Evolutionary conservation across 305 asterid genomes (phyloP).

Genomic region (Salvia sclarea): DNA sequence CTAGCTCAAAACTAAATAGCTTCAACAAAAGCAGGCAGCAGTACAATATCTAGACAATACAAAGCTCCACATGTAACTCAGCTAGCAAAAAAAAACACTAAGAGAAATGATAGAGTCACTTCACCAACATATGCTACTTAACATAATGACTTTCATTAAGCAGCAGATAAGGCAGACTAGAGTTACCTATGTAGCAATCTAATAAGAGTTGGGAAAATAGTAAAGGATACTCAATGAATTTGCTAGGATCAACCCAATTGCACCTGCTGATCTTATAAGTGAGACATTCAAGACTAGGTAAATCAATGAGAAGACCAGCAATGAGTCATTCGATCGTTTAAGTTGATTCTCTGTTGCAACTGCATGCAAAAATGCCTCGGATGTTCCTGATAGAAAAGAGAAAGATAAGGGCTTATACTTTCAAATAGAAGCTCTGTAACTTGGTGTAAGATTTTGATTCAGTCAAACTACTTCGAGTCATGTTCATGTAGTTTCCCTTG

Average conservation of each 20-base stretch:
- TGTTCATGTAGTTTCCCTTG: background rate
- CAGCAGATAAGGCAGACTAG: background rate
- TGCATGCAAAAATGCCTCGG: slow-evolving; percentile 96
- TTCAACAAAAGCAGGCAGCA: background rate
- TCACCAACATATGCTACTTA: slow-evolving; percentile 11
- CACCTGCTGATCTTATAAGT: slow-evolving; percentile 83
- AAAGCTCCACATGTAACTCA: background rate
- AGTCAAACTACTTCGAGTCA: slow-evolving; percentile 13
- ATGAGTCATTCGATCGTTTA: slow-evolving; percentile 70
- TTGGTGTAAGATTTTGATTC: slow-evolving; percentile 14
- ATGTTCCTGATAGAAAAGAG: slow-evolving; percentile 62
- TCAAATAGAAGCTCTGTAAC: background rate
- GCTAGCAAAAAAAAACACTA: background rate
- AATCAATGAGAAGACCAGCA: slow-evolving; percentile 72
- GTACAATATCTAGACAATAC: background rate
- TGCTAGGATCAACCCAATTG: slow-evolving; percentile 82
- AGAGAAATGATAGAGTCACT: slow-evolving; percentile 1
- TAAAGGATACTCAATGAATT: slow-evolving; percentile 94
- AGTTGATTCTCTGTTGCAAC: slow-evolving; percentile 85
- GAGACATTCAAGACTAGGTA: slow-evolving; percentile 65
- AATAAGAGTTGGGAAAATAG: slow-evolving; percentile 8
- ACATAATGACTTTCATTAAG: background rate
- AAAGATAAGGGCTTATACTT: slow-evolving; percentile 8
- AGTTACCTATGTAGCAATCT: slow-evolving; percentile 12
- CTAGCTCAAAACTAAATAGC: slow-evolving; percentile 1